phyloP scores from a whole-genome alignment of 1,284 basidiomycete genomes.

The Moniliophthora roreri region DNA sequence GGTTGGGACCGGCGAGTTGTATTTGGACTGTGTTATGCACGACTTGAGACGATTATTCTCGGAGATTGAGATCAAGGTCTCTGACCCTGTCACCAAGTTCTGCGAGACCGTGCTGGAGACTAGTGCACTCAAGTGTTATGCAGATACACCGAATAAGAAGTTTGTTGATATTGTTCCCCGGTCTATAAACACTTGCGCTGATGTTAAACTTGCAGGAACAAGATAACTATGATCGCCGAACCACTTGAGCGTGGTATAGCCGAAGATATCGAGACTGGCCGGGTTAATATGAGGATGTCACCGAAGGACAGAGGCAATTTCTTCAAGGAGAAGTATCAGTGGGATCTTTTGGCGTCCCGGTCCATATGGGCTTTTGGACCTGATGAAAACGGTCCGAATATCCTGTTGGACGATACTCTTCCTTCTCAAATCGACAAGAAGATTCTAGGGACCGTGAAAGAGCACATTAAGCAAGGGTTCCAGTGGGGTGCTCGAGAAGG shows the following conservation, averaged over 20 bases:
- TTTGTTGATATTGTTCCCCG: constrained; percentile 36
- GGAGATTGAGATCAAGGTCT: constrained; percentile 99
- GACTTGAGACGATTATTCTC: constrained; percentile 91
- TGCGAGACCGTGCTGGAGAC: constrained; percentile 99
- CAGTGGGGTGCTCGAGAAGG: constrained; percentile 99
- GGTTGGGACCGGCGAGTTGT: constrained; percentile 96
- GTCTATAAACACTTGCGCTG: constrained; percentile 6
- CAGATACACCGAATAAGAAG: constrained; percentile 99
- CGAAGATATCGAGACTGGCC: constrained; percentile 90
- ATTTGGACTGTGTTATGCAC: constrained; percentile 96
- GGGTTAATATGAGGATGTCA: constrained; percentile 91
- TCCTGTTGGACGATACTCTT: constrained; percentile 93
- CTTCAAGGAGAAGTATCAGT: constrained; percentile 96
- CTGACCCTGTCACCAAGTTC: constrained; percentile 98
- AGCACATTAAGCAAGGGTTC: constrained; percentile 98
- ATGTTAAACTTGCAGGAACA: constrained; percentile 65
- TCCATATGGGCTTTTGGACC: constrained; percentile 99
- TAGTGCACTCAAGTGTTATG: constrained; percentile 97
- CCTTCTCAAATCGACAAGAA: constrained; percentile 96
- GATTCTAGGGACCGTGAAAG: constrained; percentile 84
- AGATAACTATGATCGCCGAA: constrained; percentile 97
- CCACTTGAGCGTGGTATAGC: constrained; percentile 92
- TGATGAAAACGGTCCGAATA: constrained; percentile 92
- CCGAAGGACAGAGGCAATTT: constrained; percentile 91
- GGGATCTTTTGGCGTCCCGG: constrained; percentile 95